Conservation (phyloP, 495 filamentous ascomycete species). For the Eremomyces bilateralis region DNA sequence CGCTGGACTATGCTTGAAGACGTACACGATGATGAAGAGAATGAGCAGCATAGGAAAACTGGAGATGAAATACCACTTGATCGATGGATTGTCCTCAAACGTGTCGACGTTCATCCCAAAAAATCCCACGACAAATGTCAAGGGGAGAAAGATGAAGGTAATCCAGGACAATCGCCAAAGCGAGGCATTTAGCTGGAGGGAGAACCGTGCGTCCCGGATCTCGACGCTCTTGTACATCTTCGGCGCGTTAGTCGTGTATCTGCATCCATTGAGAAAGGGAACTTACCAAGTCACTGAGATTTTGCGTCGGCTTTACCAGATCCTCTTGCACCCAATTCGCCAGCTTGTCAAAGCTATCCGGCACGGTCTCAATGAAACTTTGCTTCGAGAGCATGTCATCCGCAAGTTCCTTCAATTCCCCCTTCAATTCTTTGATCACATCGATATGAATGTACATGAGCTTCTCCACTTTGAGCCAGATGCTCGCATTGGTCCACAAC, state of each 20-base stretch:
- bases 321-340: constrained; percentile 25
- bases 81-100: constrained; percentile 21
- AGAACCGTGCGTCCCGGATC: constrained; percentile 29
- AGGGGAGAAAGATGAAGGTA: constrained; percentile 30
- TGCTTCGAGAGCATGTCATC: constrained; percentile 14
- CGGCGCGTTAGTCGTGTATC: too few species aligned
- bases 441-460: constrained; percentile 27
- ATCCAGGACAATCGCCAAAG: constrained; percentile 22
- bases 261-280: constrained; percentile 8
- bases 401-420: constrained; percentile 14
- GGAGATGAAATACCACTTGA: constrained; percentile 30
- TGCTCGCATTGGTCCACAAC: constrained; percentile 28
- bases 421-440: constrained; percentile 25
- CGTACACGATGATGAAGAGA: constrained; percentile 26
- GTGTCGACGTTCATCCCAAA: constrained; percentile 33
- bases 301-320: constrained; percentile 27
- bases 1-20: constrained; percentile 27
- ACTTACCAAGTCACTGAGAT: constrained; percentile 19
- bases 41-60: constrained; percentile 24
- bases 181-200: constrained; percentile 26
- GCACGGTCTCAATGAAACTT: constrained; percentile 21
- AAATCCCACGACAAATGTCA: constrained; percentile 28
- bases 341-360: constrained; percentile 22
- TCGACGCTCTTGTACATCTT: constrained; percentile 36
- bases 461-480: constrained; percentile 33